Conservation (phyloP, 148 eudicot genomes). For the Heliosperma pusillum region DNA sequence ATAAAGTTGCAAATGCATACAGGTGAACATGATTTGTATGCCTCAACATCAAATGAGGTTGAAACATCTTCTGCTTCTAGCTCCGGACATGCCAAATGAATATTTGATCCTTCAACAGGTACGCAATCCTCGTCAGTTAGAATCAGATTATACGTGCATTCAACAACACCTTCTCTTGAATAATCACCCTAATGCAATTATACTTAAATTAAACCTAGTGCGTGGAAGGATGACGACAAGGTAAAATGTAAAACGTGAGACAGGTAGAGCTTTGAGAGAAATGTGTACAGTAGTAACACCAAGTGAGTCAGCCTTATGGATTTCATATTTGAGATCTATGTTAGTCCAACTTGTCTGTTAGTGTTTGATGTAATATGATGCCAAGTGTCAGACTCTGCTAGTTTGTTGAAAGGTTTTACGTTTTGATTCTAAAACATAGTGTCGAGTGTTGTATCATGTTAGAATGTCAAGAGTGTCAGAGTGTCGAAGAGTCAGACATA, state of each 20-base stretch:
- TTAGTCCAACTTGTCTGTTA: no score
- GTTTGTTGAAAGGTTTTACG: no score
- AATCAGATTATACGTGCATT: conserved; percentile 15
- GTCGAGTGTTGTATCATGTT: no score
- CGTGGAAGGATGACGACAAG: not conserved
- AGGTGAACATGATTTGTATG: not conserved
- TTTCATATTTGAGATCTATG: not conserved
- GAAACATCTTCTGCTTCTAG: conserved; percentile 10
- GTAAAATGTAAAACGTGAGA: not conserved
- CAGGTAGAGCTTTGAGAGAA: not conserved
- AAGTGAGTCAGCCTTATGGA: not conserved
- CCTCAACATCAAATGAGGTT: not conserved
- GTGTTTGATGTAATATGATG: no score
- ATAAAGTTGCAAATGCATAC: conserved; percentile 10
- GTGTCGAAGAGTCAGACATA: no score
- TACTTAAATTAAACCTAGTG: conserved; percentile 1
- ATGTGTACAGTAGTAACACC: not conserved
- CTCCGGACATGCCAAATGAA: conserved; percentile 8
- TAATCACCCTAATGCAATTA: conserved; percentile 16
- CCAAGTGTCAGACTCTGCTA: no score
- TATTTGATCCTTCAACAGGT: conserved; percentile 16
- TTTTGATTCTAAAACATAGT: no score
- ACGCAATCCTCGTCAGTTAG: not conserved
- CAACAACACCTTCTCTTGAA: conserved; percentile 10
- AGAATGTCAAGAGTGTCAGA: no score